Conservation (phyloP, 2,329 filamentous ascomycete species). For the Rutstroemia sp. region DNA sequence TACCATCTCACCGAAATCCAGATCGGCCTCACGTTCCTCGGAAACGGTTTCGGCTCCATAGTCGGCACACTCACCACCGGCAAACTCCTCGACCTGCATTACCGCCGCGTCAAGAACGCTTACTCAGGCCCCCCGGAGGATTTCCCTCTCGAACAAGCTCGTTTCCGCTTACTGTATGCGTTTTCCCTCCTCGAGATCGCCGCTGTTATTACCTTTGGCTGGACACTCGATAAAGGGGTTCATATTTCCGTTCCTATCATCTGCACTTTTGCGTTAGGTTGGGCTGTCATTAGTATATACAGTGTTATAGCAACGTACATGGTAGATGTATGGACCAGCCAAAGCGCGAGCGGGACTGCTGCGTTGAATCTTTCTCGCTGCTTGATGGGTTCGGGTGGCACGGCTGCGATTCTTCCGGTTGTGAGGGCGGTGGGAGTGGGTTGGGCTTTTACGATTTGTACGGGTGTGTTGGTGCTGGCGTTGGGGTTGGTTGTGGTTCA, state of each 20-base stretch:
- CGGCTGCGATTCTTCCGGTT: conserved; percentile 21
- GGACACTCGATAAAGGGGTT: conserved; percentile 24
- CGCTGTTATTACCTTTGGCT: conserved; percentile 32
- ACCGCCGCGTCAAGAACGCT: conserved; percentile 37
- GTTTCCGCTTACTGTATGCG: conserved; percentile 30
- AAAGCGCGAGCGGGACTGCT: conserved; percentile 30
- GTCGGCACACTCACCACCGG: conserved; percentile 41
- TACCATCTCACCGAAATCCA: conserved; percentile 22
- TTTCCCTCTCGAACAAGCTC: conserved; percentile 35
- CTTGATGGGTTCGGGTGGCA: conserved; percentile 30
- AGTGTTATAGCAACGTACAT: conserved; percentile 29
- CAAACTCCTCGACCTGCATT: conserved; percentile 59
- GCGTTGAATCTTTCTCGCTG: conserved; percentile 32
- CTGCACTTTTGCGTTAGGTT: conserved; percentile 31
- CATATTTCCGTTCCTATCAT: conserved; percentile 30
- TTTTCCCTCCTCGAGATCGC: conserved; percentile 31
- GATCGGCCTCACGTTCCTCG: conserved; percentile 28
- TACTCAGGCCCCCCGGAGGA: conserved; percentile 21
- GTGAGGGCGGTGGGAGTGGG: conserved; percentile 24
- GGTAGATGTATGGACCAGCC: conserved; percentile 30
- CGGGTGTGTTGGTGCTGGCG: conserved; percentile 32
- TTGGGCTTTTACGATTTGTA: conserved; percentile 22
- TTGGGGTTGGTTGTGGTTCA: conserved; percentile 33
- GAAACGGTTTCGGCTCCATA: conserved; percentile 40
- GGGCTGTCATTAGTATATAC: conserved; percentile 30